Conservation (phyloP, 1,139 yeast species). For the Kurtzmaniella quercitrusa region DNA sequence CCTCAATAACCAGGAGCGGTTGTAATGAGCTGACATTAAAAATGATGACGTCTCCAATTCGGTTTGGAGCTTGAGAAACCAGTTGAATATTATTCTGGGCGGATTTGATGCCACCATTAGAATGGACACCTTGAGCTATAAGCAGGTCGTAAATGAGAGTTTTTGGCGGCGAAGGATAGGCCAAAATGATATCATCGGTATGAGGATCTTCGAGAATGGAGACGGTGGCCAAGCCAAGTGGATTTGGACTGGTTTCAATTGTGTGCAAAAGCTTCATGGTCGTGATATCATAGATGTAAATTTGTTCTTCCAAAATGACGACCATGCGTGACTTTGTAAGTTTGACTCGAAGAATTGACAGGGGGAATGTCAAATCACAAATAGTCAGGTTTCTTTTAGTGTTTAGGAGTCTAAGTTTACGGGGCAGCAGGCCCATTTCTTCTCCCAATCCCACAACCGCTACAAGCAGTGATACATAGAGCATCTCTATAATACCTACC, state of each 20-base stretch:
- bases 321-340: conserved; percentile 71
- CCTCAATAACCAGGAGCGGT: conserved; percentile 87
- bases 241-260: conserved; percentile 77
- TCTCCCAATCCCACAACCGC: conserved; percentile 90
- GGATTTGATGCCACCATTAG: conserved; percentile 44
- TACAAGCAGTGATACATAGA: conserved; percentile 80
- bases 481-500: conserved; percentile 80
- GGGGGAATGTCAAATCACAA: conserved; percentile 87
- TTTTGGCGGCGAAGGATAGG: conserved; percentile 82
- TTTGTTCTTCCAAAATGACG: conserved; percentile 78
- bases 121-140: conserved; percentile 39
- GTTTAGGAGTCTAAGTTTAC: conserved; percentile 76
- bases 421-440: conserved; percentile 73
- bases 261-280: conserved; percentile 87
- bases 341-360: conserved; percentile 73
- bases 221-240: conserved; percentile 56
- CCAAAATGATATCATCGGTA: conserved; percentile 60
- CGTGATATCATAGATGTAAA: conserved; percentile 82
- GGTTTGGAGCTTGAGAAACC: conserved; percentile 42
- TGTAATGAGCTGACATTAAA: conserved; percentile 75
- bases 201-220: conserved; percentile 47
- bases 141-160: conserved; percentile 43
- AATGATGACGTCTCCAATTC: conserved; percentile 85
- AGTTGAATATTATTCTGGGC: conserved; percentile 41
- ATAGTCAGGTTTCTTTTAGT: conserved; percentile 69